phyloP scores from a whole-genome alignment of 768 basidiomycete species.

The Termitomyces titanicus region DNA sequence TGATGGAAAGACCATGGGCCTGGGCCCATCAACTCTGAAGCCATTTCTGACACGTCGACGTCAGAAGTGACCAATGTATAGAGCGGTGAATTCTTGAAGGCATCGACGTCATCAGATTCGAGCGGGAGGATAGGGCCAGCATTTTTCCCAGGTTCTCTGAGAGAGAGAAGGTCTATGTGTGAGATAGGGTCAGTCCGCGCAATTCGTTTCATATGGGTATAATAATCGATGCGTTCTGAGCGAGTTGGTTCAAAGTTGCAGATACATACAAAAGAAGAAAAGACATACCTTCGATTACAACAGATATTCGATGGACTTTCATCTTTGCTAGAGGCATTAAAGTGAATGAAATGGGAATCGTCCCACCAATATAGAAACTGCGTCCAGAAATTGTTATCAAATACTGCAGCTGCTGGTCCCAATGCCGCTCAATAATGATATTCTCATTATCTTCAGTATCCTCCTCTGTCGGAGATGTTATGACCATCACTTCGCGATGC shows the following conservation, averaged over 20 bases:
- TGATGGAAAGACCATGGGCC: constrained; percentile 87
- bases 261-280: not conserved
- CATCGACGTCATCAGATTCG: constrained; percentile 61
- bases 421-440: constrained; percentile 82
- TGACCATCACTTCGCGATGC: constrained; percentile 66
- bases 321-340: constrained; percentile 83
- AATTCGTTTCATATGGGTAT: constrained; percentile 60
- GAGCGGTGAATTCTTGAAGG: constrained; percentile 65
- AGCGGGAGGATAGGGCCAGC: constrained; percentile 73
- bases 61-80: constrained; percentile 43
- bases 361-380: constrained; percentile 80
- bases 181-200: constrained; percentile 66
- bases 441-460: constrained; percentile 81
- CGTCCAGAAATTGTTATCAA: constrained; percentile 70
- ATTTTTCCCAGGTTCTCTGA: constrained; percentile 56
- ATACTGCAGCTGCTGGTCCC: constrained; percentile 88
- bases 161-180: constrained; percentile 56
- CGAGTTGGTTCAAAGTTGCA: not conserved
- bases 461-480: constrained; percentile 76
- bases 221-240: constrained; percentile 81
- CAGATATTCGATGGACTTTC: constrained; percentile 70
- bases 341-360: constrained; percentile 74
- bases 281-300: constrained; percentile 74
- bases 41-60: constrained; percentile 52
- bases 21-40: constrained; percentile 62